Base-by-base conservation (phyloP, 192 early-diverging fungal species). In the Chytriomyces sp. region DNA sequence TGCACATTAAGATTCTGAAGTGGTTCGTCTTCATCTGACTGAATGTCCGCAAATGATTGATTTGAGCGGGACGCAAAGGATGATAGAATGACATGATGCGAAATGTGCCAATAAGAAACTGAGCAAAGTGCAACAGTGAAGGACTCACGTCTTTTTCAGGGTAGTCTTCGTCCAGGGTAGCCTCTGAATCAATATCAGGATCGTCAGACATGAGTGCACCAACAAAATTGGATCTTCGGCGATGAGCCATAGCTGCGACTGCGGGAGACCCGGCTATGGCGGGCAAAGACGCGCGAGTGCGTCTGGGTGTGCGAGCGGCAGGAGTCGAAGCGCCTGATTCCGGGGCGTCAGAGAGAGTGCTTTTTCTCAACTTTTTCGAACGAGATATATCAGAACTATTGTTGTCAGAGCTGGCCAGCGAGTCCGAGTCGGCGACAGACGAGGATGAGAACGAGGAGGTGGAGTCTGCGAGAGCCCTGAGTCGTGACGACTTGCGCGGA, bases 101-200 rank as follows among this genome's bases (percentile, higher is more conserved):
- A 24, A 18, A 11, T 10, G 62, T 18, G 24, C 45, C 11, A 28
- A 47, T 46, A 0, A 11, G 11, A 13, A 13, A 23, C 26, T 47
- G 11, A 64, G 11, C 20, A 11, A 23, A 3, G 63, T 64, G 13
- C 3, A 64, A 35, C 11, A 18, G 63, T 18, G 63, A 28, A n/a
- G 63, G 10, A n/a, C 11, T 23, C 63, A 13, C 63, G 63, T 18
- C 26, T 13, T 64, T 26, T 11, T n/a, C 46, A 3, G 9, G 6
- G 16, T 59, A 18, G 6, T 70, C 69, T 44, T 63, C 71, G 61
- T 73, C 53, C 9, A 60, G 53, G 10, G 71, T 73, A 13, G 18
- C 71, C 45, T 73, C 71, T 3, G 71, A 73, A 60, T 60, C 53
- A 46, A 13, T 18, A n/a, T 61, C 53, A 57, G 53, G 16, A 57